A percentile compares a stretch with the other conserved stretches of the same genome.
These are phyloP conservation scores for Annulohypoxylon stygium DNA, from an alignment of 495 filamentous ascomycete genomes.

Conservation along the genomic window DNA sequence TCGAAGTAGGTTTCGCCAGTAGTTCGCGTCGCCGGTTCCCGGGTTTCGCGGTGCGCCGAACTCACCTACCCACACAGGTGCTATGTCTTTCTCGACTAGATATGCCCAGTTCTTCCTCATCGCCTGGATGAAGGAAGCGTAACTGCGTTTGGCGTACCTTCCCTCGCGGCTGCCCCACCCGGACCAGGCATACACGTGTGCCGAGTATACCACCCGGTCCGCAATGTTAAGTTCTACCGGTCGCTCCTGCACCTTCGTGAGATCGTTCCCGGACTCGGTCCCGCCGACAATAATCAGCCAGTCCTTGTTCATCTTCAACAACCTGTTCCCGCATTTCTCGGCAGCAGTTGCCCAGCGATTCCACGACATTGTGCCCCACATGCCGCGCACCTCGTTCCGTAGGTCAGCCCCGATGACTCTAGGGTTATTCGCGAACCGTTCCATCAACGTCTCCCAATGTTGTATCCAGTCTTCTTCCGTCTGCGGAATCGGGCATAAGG, in stretches of 20 bases:
- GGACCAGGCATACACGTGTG: slow-evolving; percentile 73
- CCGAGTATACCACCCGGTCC: slow-evolving; percentile 69
- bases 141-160: slow-evolving; percentile 64
- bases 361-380: slow-evolving; percentile 75
- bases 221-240: slow-evolving; percentile 66
- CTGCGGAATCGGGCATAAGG: slow-evolving; percentile 66
- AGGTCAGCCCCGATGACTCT: slow-evolving; percentile 70
- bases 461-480: slow-evolving; percentile 70
- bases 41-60: slow-evolving; percentile 67
- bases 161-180: slow-evolving; percentile 70
- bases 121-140: slow-evolving; percentile 66
- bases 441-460: slow-evolving; percentile 72
- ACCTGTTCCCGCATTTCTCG: slow-evolving; percentile 65
- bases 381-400: slow-evolving; percentile 71
- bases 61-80: slow-evolving; percentile 73
- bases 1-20: slow-evolving; percentile 69
- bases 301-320: slow-evolving; percentile 67
- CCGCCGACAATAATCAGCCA: slow-evolving; percentile 74
- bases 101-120: slow-evolving; percentile 74
- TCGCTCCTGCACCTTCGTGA: slow-evolving; percentile 61
- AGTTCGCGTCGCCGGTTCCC: slow-evolving; percentile 65
- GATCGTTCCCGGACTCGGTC: slow-evolving; percentile 70
- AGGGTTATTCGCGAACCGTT: slow-evolving; percentile 61
- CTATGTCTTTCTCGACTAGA: slow-evolving; percentile 66
- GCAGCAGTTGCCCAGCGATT: slow-evolving; percentile 68